These are phyloP conservation scores for Antarctomyces pellizariae DNA, from an alignment of 495 filamentous ascomycete genomes.

Conservation along the genomic window DNA sequence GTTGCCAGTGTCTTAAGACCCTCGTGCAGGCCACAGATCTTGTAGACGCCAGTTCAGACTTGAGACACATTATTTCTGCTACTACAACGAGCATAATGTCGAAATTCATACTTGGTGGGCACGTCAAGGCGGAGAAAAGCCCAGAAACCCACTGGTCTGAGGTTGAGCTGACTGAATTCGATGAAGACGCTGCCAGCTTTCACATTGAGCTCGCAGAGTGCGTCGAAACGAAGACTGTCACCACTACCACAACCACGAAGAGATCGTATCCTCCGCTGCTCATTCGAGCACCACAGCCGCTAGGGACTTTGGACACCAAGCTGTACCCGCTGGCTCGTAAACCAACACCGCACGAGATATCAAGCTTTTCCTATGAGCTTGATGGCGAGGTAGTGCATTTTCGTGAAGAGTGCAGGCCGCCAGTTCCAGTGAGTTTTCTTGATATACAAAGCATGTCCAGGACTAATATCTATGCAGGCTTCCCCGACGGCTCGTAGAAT, in stretches of 20 bases:
- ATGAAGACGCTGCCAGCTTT: slow-evolving; percentile 10
- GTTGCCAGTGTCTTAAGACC: too few species aligned
- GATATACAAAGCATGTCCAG: too few species aligned
- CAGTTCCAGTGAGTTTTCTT: too few species aligned
- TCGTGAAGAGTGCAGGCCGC: slow-evolving; percentile 39
- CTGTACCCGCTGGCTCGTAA: slow-evolving; percentile 69
- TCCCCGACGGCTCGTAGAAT: too few species aligned
- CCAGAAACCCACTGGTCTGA: slow-evolving; percentile 7
- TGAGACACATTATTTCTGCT: slow-evolving; percentile 4
- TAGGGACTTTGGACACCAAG: slow-evolving; percentile 59
- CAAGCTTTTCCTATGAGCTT: slow-evolving; percentile 47
- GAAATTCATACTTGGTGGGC: slow-evolving; percentile 5
- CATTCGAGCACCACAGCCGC: slow-evolving; percentile 48
- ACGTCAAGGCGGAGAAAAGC: slow-evolving; percentile 3
- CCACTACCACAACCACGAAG: slow-evolving; percentile 87
- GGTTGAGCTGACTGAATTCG: slow-evolving; percentile 9
- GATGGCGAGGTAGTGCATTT: slow-evolving; percentile 39
- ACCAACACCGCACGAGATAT: slow-evolving; percentile 54
- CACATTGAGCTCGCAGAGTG: slow-evolving; percentile 29
- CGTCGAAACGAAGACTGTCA: slow-evolving; percentile 46
- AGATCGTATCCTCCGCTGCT: slow-evolving; percentile 66
- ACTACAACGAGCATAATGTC: slow-evolving; percentile 10
- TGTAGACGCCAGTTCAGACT: neutral
- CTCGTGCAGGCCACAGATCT: neutral
- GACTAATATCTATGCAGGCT: too few species aligned